phyloP scores from a whole-genome alignment of 2,329 filamentous ascomycete genomes.

The Microdochium nivale region DNA sequence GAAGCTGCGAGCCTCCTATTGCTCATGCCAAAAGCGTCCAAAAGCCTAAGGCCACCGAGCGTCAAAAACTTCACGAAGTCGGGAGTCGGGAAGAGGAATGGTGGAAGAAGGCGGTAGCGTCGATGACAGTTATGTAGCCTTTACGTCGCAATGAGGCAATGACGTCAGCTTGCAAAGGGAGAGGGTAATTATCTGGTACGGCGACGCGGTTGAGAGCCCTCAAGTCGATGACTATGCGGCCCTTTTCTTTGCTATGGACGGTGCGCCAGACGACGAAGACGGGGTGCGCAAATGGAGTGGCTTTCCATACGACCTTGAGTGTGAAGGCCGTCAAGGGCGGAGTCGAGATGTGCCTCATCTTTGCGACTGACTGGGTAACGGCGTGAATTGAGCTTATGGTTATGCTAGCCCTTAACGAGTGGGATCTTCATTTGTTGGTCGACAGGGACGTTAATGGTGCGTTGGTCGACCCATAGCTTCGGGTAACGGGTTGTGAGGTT shows the following conservation, averaged over 20 bases:
- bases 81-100: neutral
- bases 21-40: too few relatives aligned
- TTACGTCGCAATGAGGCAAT: neutral
- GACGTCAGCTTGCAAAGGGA: neutral
- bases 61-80: neutral
- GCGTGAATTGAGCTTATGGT: neutral
- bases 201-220: neutral
- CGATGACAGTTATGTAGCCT: neutral
- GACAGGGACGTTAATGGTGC: neutral
- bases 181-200: slow-evolving; percentile 2
- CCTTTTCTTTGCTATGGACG: slow-evolving; percentile 1
- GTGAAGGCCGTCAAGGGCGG: slow-evolving; percentile 1
- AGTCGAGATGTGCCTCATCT: neutral
- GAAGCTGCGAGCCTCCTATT: too few relatives aligned
- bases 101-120: neutral
- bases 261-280: slow-evolving; percentile 2
- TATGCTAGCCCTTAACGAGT: neutral
- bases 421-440: neutral
- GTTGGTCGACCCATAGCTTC: neutral
- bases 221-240: slow-evolving; percentile 2
- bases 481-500: neutral
- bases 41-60: neutral
- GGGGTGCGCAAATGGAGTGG: slow-evolving; percentile 1
- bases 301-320: slow-evolving; percentile 1
- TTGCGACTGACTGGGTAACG: neutral